Evolutionary conservation across 805 yeast species (phyloP).

Genomic region (Starmerella sp.): DNA sequence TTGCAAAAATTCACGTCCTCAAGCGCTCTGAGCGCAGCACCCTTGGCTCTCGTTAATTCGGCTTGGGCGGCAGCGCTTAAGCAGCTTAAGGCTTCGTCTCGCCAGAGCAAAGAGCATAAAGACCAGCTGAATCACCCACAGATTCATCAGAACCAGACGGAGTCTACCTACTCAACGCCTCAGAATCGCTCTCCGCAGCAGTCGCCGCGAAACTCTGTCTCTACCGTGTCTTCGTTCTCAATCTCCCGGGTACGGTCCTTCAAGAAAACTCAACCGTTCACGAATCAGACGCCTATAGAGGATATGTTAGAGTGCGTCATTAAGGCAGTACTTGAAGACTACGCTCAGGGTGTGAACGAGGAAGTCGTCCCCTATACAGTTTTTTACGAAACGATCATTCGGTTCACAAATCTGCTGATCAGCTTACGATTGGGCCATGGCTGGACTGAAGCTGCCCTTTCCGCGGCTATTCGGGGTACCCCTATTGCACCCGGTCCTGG

Average conservation of each 20-base stretch:
- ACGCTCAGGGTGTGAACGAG: constrained; percentile 31
- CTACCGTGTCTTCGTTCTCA: constrained; percentile 35
- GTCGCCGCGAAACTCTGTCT: not conserved
- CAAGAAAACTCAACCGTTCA: constrained; percentile 19
- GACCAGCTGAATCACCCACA: not conserved
- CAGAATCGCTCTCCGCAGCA: not conserved
- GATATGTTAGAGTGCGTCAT: constrained; percentile 11
- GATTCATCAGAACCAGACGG: not conserved
- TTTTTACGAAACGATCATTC: constrained; percentile 56
- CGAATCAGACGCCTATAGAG: constrained; percentile 27
- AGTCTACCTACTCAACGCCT: not conserved
- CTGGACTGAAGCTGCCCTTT: constrained; percentile 34
- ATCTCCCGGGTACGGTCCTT: not conserved
- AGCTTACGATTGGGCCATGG: constrained; percentile 33
- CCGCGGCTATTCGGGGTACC: constrained; percentile 36
- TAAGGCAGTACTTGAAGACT: constrained; percentile 27
- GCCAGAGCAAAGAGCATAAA: not conserved
- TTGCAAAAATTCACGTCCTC: constrained; percentile 41
- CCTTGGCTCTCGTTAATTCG: constrained; percentile 23
- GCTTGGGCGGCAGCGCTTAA: constrained; percentile 17
- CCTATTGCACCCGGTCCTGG: constrained; percentile 20
- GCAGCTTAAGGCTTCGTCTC: not conserved
- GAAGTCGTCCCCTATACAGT: constrained; percentile 78
- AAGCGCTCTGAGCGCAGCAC: constrained; percentile 20
- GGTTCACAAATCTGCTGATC: constrained; percentile 53